Percentiles rank a stretch among this genome's conserved stretches.
Evolutionary conservation across 2,329 filamentous ascomycete species (phyloP).

Genomic region (Chaetomiaceae sp.): DNA sequence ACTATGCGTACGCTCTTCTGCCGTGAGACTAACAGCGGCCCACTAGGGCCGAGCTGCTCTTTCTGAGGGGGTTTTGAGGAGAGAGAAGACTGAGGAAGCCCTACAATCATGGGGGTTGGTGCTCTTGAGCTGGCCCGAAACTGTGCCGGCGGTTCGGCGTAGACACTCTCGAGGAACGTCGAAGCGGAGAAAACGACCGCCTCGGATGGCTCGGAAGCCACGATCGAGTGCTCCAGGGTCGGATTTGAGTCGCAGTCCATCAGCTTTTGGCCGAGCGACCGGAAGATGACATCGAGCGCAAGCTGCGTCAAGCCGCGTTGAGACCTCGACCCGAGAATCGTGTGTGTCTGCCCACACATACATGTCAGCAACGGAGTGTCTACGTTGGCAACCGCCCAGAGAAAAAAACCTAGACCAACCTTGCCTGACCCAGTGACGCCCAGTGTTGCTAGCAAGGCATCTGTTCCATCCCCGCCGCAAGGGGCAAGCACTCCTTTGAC

Average conservation of each 20-base stretch:
- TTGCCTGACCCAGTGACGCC: slow-evolving; percentile 96
- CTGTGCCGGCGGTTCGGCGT: slow-evolving; percentile 57
- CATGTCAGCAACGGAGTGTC: slow-evolving; percentile 8
- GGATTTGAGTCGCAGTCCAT: slow-evolving; percentile 57
- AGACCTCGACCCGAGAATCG: slow-evolving; percentile 80
- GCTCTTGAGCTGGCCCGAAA: slow-evolving; percentile 61
- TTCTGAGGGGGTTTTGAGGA: slow-evolving; percentile 37
- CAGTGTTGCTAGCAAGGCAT: slow-evolving; percentile 84
- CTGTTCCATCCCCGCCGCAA: slow-evolving; percentile 71
- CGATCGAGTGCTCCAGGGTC: slow-evolving; percentile 67
- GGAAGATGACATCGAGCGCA: slow-evolving; percentile 83
- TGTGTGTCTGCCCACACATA: slow-evolving; percentile 70
- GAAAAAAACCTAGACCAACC: slow-evolving; percentile 45
- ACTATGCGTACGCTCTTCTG: slow-evolving; percentile 46
- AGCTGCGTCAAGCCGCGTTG: slow-evolving; percentile 91
- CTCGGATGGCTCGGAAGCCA: slow-evolving; percentile 74
- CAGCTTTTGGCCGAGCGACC: slow-evolving; percentile 69
- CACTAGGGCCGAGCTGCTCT: slow-evolving; percentile 10
- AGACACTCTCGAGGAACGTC: slow-evolving; percentile 74
- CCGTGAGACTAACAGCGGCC: slow-evolving; percentile 23
- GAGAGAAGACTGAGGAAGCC: slow-evolving; percentile 29
- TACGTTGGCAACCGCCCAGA: background rate
- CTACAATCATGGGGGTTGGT: slow-evolving; percentile 65
- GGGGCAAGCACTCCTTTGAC: slow-evolving; percentile 76
- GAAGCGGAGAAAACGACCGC: slow-evolving; percentile 69